These are phyloP conservation scores for Blastobotrys petasosporus DNA, from an alignment of 1,139 yeast genomes.

Conservation along the genomic window DNA sequence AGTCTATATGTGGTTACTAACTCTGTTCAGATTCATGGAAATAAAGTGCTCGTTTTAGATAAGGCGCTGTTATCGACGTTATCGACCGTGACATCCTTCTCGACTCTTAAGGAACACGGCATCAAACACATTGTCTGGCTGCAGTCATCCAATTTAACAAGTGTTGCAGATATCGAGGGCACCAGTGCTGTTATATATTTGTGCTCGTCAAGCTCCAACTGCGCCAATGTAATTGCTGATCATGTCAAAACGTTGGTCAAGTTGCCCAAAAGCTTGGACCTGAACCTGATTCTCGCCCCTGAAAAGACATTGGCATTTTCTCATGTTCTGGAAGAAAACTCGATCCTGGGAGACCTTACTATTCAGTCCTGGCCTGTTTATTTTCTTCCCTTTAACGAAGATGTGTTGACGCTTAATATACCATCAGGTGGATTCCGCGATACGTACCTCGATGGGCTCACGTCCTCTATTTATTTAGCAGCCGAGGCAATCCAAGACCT, in stretches of 20 bases:
- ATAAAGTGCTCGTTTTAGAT: slow-evolving; percentile 48
- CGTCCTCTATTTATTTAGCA: slow-evolving; percentile 36
- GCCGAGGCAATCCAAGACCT: slow-evolving; percentile 39
- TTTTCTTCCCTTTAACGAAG: slow-evolving; percentile 31
- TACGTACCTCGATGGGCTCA: slow-evolving; percentile 33
- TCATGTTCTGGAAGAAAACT: slow-evolving; percentile 31
- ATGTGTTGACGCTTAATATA: slow-evolving; percentile 32
- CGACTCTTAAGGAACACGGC: slow-evolving; percentile 48
- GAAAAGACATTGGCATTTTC: slow-evolving; percentile 32
- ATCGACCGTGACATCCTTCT: slow-evolving; percentile 56
- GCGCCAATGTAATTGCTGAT: slow-evolving; percentile 22
- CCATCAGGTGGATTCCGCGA: slow-evolving; percentile 32
- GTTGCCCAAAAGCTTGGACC: slow-evolving; percentile 12
- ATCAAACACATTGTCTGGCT: slow-evolving; percentile 61
- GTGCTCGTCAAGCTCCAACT: slow-evolving; percentile 20
- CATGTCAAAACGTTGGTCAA: slow-evolving; percentile 25
- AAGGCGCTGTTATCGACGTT: slow-evolving; percentile 48
- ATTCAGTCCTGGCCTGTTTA: slow-evolving; percentile 33
- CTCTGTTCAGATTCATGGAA: slow-evolving; percentile 24
- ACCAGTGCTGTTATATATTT: slow-evolving; percentile 21
- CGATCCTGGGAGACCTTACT: slow-evolving; percentile 36
- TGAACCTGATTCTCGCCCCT: slow-evolving; percentile 32
- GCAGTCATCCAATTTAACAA: slow-evolving; percentile 19
- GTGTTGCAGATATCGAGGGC: slow-evolving; percentile 11
- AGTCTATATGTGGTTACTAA: not conserved